A percentile compares a stretch with the other conserved stretches of the same genome.
phyloP scores from a whole-genome alignment of 2,329 filamentous ascomycete genomes.

The Grosmannia huntii region DNA sequence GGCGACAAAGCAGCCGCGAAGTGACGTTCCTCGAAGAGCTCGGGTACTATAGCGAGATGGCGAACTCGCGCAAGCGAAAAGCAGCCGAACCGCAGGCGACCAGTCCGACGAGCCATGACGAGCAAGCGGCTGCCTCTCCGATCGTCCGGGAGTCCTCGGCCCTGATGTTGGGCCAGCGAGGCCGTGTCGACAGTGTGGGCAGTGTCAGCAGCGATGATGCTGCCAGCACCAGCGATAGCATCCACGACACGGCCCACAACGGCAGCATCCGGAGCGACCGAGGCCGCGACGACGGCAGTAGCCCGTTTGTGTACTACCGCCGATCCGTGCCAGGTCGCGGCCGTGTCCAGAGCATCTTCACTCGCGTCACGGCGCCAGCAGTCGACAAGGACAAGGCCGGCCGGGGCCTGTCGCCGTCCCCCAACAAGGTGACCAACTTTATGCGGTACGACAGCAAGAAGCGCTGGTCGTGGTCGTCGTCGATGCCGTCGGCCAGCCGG shows the following conservation, averaged over 20 bases:
- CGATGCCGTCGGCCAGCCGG: neutral
- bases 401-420: neutral
- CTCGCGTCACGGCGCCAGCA: conserved; percentile 5
- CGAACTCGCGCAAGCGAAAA: conserved; percentile 6
- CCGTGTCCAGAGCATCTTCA: conserved; percentile 9
- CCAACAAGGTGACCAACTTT: conserved; percentile 9
- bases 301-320: conserved; percentile 8
- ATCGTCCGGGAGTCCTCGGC: conserved; percentile 19
- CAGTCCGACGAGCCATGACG: conserved; percentile 22
- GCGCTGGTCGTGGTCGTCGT: conserved; percentile 1
- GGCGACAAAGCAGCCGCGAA: conserved; percentile 15
- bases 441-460: conserved; percentile 6
- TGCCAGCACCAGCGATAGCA: neutral
- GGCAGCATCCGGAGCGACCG: neutral
- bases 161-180: neutral
- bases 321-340: conserved; percentile 34
- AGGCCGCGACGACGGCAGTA: neutral
- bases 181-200: neutral
- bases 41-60: conserved; percentile 8
- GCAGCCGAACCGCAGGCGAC: conserved; percentile 14
- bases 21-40: conserved; percentile 11
- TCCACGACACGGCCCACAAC: neutral
- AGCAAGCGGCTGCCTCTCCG: conserved; percentile 21
- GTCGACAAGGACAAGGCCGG: neutral
- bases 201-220: neutral